phyloP scores from a whole-genome alignment of 805 yeast genomes.

The Zygosaccharomyces pseudorouxii region DNA sequence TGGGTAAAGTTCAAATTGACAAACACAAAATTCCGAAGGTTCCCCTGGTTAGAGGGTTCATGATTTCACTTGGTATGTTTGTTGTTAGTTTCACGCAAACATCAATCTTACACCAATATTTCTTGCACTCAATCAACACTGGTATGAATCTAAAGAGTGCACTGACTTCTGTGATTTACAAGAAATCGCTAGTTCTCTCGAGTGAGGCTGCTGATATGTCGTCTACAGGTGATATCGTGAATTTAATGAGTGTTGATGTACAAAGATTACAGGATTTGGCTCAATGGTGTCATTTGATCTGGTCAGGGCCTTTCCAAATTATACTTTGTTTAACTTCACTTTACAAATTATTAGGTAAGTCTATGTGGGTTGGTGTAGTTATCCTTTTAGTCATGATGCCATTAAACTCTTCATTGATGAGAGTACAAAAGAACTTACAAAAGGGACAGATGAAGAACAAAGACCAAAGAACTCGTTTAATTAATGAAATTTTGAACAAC shows the following conservation, averaged over 20 bases:
- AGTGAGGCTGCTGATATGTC: conserved; percentile 66
- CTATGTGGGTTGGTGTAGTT: conserved; percentile 95
- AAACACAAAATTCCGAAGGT: conserved; percentile 36
- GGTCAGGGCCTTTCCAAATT: conserved; percentile 94
- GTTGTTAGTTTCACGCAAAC: conserved; percentile 73
- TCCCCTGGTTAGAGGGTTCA: conserved; percentile 69
- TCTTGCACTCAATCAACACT: conserved; percentile 64
- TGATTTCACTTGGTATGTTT: conserved; percentile 75
- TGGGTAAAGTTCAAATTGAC: conserved; percentile 1
- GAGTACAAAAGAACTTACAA: conserved; percentile 65
- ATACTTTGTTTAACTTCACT: conserved; percentile 67
- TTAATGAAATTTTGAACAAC: conserved; percentile 83
- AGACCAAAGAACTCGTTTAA: conserved; percentile 86
- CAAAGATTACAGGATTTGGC: conserved; percentile 82
- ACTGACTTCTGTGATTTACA: conserved; percentile 60
- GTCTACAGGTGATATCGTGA: conserved; percentile 89
- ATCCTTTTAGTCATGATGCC: conserved; percentile 79
- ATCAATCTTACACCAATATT: conserved; percentile 70
- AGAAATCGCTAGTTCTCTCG: conserved; percentile 63
- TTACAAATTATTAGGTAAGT: conserved; percentile 67
- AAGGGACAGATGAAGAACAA: conserved; percentile 83
- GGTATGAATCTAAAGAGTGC: conserved; percentile 76
- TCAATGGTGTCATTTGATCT: conserved; percentile 70
- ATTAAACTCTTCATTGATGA: conserved; percentile 64
- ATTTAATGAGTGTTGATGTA: conserved; percentile 89